Conservation (phyloP, 805 yeast species). For the Cyberlindnera lachancei region DNA sequence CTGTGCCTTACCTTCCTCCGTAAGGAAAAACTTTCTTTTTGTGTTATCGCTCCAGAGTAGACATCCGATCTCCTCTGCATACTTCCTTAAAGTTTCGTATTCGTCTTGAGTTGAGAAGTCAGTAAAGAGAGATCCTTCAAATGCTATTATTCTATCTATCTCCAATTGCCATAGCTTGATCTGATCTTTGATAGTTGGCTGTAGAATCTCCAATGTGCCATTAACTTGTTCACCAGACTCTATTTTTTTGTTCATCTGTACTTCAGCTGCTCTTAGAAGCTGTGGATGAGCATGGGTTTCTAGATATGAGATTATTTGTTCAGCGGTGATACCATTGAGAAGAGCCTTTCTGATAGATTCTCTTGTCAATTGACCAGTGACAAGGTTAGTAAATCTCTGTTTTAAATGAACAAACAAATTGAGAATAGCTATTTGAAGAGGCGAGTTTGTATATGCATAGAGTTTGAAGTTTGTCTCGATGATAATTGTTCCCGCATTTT, state of each 20-base stretch:
- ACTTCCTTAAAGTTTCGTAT: conserved; percentile 60
- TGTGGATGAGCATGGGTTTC: conserved; percentile 93
- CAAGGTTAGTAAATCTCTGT: conserved; percentile 85
- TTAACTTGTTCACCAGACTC: conserved; percentile 46
- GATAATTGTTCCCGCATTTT: conserved; percentile 61
- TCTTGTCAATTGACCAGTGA: conserved; percentile 86
- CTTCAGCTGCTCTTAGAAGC: conserved; percentile 71
- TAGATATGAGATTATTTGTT: conserved; percentile 83
- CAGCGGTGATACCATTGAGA: conserved; percentile 86
- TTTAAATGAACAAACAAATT: conserved; percentile 81
- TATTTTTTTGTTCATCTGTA: conserved; percentile 53
- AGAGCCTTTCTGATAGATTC: conserved; percentile 85
- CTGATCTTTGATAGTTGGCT: conserved; percentile 97
- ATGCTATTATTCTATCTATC: conserved; percentile 81
- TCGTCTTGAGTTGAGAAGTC: conserved; percentile 78
- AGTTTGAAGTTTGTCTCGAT: conserved; percentile 91
- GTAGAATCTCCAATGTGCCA: conserved; percentile 56
- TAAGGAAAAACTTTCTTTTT: conserved; percentile 73
- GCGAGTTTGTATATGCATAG: conserved; percentile 90
- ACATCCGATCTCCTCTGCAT: conserved; percentile 89
- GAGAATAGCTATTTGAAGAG: conserved; percentile 87
- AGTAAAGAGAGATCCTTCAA: conserved; percentile 79
- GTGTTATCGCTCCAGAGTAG: conserved; percentile 76
- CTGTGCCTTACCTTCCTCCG: conserved; percentile 78
- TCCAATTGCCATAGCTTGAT: conserved; percentile 95